Conservation (phyloP, 2,329 filamentous ascomycete species). For the Fusarium algeriense region DNA sequence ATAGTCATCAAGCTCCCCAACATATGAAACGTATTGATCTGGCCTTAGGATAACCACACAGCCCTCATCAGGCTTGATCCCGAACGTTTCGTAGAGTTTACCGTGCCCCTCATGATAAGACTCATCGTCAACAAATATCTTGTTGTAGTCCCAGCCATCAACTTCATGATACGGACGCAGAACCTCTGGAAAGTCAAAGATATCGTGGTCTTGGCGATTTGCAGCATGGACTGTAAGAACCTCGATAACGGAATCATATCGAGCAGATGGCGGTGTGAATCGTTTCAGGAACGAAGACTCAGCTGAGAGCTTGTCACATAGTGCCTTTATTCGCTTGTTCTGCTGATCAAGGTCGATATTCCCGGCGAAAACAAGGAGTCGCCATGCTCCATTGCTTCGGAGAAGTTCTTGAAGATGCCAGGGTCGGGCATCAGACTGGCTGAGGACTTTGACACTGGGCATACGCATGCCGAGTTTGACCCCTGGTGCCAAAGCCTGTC, state of each 20-base stretch:
- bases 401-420: constrained; percentile 68
- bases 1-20: constrained; percentile 54
- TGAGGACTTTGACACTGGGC: constrained; percentile 69
- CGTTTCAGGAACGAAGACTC: constrained; percentile 21
- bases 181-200: constrained; percentile 56
- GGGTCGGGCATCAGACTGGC: constrained; percentile 66
- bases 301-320: constrained; percentile 50
- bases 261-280: constrained; percentile 14
- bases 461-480: constrained; percentile 67
- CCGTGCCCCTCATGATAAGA: constrained; percentile 67
- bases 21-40: constrained; percentile 72
- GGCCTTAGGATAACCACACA: constrained; percentile 72
- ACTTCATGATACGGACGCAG: constrained; percentile 61
- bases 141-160: constrained; percentile 67
- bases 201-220: constrained; percentile 60
- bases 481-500: constrained; percentile 53
- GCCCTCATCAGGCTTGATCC: constrained; percentile 63
- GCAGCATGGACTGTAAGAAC: constrained; percentile 71
- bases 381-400: constrained; percentile 61
- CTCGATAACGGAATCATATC: constrained; percentile 60
- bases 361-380: constrained; percentile 61
- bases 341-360: background rate
- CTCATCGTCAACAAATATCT: constrained; percentile 67
- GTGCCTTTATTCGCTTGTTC: constrained; percentile 32
- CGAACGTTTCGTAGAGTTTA: constrained; percentile 67